phyloP scores from a whole-genome alignment of 768 basidiomycete genomes.

The Suillus paluster region DNA sequence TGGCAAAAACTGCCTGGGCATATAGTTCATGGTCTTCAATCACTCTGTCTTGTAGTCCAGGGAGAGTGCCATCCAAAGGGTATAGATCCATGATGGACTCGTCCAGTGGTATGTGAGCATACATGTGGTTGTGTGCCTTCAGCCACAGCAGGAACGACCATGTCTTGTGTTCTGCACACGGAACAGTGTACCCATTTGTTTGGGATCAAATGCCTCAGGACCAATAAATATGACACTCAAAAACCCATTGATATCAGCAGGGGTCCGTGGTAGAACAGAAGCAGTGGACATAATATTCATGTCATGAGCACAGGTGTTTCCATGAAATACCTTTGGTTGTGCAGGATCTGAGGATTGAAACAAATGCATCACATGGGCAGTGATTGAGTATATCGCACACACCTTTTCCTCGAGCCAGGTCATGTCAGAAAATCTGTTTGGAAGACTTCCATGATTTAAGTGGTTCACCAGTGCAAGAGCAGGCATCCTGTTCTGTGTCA shows the following conservation, averaged over 20 bases:
- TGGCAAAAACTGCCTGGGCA: constrained; percentile 18
- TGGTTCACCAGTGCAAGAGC: no score
- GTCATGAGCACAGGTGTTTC: constrained; percentile 40
- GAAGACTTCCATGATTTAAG: no score
- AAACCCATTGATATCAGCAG: constrained; percentile 29
- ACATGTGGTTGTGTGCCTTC: constrained; percentile 3
- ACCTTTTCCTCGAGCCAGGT: constrained; percentile 38
- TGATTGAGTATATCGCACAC: constrained; percentile 29
- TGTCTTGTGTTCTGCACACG: neutral
- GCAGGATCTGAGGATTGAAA: constrained; percentile 26
- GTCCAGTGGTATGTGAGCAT: constrained; percentile 4
- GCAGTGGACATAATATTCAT: constrained; percentile 36
- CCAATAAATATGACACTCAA: constrained; percentile 37
- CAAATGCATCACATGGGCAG: constrained; percentile 30
- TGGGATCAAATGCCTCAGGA: constrained; percentile 18
- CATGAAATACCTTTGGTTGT: constrained; percentile 31
- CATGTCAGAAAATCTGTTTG: no score
- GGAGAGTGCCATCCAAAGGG: constrained; percentile 4
- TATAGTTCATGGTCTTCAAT: constrained; percentile 20
- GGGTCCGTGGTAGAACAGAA: constrained; percentile 27
- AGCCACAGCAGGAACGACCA: constrained; percentile 14
- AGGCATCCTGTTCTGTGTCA: no score
- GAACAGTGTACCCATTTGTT: neutral
- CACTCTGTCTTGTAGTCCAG: constrained; percentile 7
- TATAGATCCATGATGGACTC: neutral